Evolutionary conservation across 371 early-diverging fungal genomes (phyloP), one percentile per base, ranked within the genome.

Genomic region (Phascolomyces articulosus): DNA sequence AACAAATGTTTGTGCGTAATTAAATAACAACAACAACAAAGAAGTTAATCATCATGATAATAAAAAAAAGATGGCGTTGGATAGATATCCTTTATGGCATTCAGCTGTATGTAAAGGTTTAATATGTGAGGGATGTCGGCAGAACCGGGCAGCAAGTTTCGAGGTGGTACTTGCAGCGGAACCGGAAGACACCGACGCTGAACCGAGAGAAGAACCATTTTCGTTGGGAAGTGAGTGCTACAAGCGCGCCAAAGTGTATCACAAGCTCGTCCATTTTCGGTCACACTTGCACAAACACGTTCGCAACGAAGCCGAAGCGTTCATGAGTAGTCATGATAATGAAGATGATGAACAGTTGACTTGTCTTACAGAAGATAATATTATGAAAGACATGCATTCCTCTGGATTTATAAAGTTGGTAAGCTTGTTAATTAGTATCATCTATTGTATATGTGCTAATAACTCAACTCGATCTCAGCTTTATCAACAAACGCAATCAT

Each of bases 261-360:
- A 68, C 64, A 48, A 51, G 55, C 40, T 68, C 61, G 61, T 54
- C 21, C 69, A 68, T 41, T 68, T 68, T 56, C 55, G 69, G 59
- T 54, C 69, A 29, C 64, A 68, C 48, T 24, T 57, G 61, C 41
- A 64, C 64, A 55, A 64, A 28, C 15, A 38, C 21, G 64, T 68
- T 24, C 55, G 61, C 40, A 44, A 61, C 23, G 69, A 68, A 55
- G 40, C 55, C 40, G 67, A 67, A 55, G 29, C 28, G n/a, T 11
- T 38, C n/a, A 31, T 40, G 57, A 57, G 23, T 24, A 38, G 15
- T n/a, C 15, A 4, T 44, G 38, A 38, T 38, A 13, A 6, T 38
- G n/a, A n/a, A n/a, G n/a, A n/a, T n/a, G n/a, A n/a, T n/a, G 44
- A 44, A 44, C 44, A 44, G 44, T n/a, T n/a, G 40, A 0, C 21